These are phyloP conservation scores for Colletotrichum chrysophilum DNA, from an alignment of 2,329 filamentous ascomycete genomes.

Conservation along the genomic window DNA sequence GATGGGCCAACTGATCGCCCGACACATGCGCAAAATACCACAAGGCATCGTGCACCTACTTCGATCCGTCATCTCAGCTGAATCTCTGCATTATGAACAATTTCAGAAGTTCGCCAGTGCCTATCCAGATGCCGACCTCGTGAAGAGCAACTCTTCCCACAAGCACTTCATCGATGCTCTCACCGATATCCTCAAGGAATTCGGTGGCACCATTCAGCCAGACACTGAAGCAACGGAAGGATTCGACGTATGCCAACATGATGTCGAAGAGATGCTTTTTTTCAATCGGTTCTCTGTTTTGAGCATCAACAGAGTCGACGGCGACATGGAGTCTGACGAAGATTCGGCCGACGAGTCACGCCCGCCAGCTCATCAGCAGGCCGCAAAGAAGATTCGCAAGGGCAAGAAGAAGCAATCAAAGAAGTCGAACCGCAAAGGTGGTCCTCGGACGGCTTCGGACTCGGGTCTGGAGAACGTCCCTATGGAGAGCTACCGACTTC, in stretches of 20 bases:
- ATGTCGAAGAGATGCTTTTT: neutral
- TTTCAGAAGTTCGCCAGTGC: conserved; percentile 37
- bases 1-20: conserved; percentile 44
- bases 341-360: neutral
- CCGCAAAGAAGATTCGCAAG: conserved; percentile 18
- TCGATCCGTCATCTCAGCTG: conserved; percentile 40
- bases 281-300: neutral
- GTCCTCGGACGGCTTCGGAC: conserved; percentile 9
- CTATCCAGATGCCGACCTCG: conserved; percentile 37
- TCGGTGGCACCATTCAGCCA: conserved; percentile 36
- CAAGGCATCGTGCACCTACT: conserved; percentile 39
- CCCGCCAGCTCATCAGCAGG: neutral
- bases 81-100: conserved; percentile 28
- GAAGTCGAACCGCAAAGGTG: neutral
- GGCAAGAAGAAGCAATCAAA: neutral
- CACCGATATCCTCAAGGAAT: conserved; percentile 35
- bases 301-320: neutral
- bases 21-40: conserved; percentile 36
- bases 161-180: conserved; percentile 48
- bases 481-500: conserved; percentile 48
- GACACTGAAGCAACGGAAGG: neutral
- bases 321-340: neutral
- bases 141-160: conserved; percentile 43
- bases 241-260: neutral
- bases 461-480: conserved; percentile 36